A percentile compares a stretch with the other conserved stretches of the same genome.
Conservation (phyloP, 345 rosid species). For the Camelina sativa region DNA sequence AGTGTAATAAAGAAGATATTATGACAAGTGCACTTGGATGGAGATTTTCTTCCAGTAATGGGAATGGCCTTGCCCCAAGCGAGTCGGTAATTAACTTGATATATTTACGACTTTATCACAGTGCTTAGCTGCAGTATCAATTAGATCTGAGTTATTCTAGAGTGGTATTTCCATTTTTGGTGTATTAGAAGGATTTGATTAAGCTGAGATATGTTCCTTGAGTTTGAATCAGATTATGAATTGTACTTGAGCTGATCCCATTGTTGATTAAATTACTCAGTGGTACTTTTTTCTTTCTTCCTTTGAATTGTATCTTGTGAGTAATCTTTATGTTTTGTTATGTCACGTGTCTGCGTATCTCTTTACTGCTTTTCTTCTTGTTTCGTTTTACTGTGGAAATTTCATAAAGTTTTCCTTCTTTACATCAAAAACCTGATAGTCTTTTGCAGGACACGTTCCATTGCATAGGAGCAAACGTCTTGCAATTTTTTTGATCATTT, state of each 20-base stretch:
- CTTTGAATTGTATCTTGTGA: not conserved
- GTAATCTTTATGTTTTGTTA: not conserved
- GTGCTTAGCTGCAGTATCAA: not conserved
- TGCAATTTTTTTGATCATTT: conserved; percentile 5
- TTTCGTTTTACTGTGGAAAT: not conserved
- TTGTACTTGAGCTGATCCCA: not conserved
- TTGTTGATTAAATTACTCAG: not conserved
- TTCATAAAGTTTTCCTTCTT: conserved; percentile 3
- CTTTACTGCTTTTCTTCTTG: conserved; percentile 7
- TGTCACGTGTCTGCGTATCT: not conserved
- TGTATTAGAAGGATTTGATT: conserved; percentile 3
- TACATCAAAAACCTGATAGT: not conserved
- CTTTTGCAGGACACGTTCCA: not conserved
- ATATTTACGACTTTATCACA: not conserved
- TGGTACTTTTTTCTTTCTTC: not conserved
- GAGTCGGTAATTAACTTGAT: conserved; percentile 54
- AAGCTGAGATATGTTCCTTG: conserved; percentile 1
- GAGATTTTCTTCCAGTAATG: conserved; percentile 81
- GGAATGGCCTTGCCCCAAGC: conserved; percentile 67
- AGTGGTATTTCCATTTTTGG: conserved; percentile 2
- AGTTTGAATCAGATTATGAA: conserved; percentile 2
- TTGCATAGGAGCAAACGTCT: not conserved
- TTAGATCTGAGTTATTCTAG: conserved; percentile 20
- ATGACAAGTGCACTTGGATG: conserved; percentile 89
- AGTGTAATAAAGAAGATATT: conserved; percentile 39